Evolutionary conservation across 495 filamentous ascomycete species (phyloP), one percentile per base, ranked within the genome.

Genomic region (Neurospora sp.): DNA sequence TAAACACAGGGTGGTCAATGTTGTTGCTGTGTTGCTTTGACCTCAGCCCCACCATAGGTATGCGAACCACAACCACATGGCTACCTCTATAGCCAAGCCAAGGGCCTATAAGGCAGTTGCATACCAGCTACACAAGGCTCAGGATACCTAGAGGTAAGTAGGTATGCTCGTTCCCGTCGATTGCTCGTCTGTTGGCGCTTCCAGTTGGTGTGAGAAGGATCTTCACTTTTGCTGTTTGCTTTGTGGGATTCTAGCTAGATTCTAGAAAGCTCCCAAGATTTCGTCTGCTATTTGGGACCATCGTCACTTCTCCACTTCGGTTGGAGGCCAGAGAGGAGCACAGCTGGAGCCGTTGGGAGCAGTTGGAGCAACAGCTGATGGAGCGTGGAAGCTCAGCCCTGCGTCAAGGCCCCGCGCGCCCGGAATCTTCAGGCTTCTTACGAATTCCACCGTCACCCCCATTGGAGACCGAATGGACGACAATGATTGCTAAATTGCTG

Each of bases 351-450:
- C 5, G 20, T 59, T 59, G 48, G 48, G 48, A 59, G 48, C 48
- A 59, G 20, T 59, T 31, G 48, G 48, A 62, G 48, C 48, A 62
- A 31, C 12, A 62, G 23, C 48, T 62, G 48, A 35, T 62, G 54
- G 54, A 66, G 54, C 27, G 54, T 66, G 7, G 27, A 66, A 66
- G 54, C 54, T 74, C 73, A 74, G 73, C 73, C 73, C 73, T 74
- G 70, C 39, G 73, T 70, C 72, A 40, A 48, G 44, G 54, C 54
- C 54, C 54, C 54, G 54, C 70, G 62, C 54, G 23, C 54, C 14
- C 48, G 27, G 75, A 70, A 81, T 82, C 81, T 82, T 80, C 77
- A 73, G 72, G 76, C 77, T 82, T 82, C 81, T 80, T 72, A 77
- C 74, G 77, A 76, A 76, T 82, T 82, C 81, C 77, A 81, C 76